These are phyloP conservation scores for Noccaea caerulescens DNA, from an alignment of 345 rosid genomes.

Conservation along the genomic window DNA sequence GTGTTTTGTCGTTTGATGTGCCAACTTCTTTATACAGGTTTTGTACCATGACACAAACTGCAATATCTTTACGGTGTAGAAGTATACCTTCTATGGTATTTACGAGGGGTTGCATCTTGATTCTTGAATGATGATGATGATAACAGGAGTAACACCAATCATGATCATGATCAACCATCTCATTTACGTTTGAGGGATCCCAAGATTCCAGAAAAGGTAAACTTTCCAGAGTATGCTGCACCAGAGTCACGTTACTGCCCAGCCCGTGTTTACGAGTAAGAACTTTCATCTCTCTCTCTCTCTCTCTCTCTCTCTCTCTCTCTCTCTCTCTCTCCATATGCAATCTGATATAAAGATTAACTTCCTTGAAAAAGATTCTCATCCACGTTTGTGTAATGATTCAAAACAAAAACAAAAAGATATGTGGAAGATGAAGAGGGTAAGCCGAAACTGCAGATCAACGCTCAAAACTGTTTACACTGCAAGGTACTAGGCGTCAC, in stretches of 20 bases:
- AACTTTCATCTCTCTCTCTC: conserved; percentile 20
- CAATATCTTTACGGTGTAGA: not conserved
- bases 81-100: not conserved
- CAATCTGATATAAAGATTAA: conserved; percentile 12
- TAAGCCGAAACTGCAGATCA: conserved; percentile 78
- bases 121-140: conserved; percentile 1
- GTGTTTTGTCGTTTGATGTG: conserved; percentile 80
- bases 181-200: conserved; percentile 81
- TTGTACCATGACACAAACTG: conserved; percentile 9
- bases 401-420: conserved; percentile 45
- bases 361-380: conserved; percentile 5
- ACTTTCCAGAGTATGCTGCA: conserved; percentile 79
- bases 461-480: conserved; percentile 92
- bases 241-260: conserved; percentile 96
- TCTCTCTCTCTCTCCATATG: conserved; percentile 9
- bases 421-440: conserved; percentile 73
- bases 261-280: conserved; percentile 95
- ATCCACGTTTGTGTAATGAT: conserved; percentile 21
- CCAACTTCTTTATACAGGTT: conserved; percentile 96
- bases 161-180: conserved; percentile 90
- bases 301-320: conserved; percentile 15
- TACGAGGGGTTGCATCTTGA: not conserved
- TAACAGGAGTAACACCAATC: conserved; percentile 94
- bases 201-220: conserved; percentile 65
- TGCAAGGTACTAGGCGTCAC: conserved; percentile 70